Conservation (phyloP, 148 eudicot genomes). For the Rhododendron vialii region DNA sequence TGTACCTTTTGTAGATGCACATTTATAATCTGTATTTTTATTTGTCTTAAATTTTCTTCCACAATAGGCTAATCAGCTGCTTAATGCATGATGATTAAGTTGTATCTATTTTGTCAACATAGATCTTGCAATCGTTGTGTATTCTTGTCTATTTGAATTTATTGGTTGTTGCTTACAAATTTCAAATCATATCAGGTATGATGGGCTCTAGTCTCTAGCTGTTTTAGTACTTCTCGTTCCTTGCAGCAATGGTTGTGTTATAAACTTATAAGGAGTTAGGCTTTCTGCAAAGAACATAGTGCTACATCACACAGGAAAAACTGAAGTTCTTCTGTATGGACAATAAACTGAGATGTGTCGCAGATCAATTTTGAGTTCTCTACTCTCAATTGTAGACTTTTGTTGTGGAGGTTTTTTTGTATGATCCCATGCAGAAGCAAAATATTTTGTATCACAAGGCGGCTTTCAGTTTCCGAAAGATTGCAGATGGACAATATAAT, state of each 20-base stretch:
- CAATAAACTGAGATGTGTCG: background rate
- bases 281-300: background rate
- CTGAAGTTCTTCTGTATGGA: background rate
- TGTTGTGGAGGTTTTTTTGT: background rate
- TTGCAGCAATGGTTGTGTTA: background rate
- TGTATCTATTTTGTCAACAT: background rate
- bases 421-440: constrained; percentile 22
- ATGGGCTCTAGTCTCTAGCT: background rate
- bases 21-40: background rate
- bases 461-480: constrained; percentile 12
- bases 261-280: background rate
- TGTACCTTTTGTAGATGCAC: too few species aligned
- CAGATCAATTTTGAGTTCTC: constrained; percentile 4
- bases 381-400: background rate
- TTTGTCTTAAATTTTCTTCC: background rate
- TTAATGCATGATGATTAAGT: background rate
- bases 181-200: background rate
- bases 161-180: background rate
- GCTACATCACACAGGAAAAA: constrained; percentile 2
- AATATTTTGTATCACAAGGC: constrained; percentile 16
- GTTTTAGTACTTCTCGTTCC: background rate
- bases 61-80: background rate
- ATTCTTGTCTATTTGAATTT: background rate
- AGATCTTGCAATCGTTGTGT: background rate
- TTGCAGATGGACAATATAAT: constrained; percentile 11